phyloP scores from a whole-genome alignment of 148 eudicot genomes.

The Dysphania ambrosioides region DNA sequence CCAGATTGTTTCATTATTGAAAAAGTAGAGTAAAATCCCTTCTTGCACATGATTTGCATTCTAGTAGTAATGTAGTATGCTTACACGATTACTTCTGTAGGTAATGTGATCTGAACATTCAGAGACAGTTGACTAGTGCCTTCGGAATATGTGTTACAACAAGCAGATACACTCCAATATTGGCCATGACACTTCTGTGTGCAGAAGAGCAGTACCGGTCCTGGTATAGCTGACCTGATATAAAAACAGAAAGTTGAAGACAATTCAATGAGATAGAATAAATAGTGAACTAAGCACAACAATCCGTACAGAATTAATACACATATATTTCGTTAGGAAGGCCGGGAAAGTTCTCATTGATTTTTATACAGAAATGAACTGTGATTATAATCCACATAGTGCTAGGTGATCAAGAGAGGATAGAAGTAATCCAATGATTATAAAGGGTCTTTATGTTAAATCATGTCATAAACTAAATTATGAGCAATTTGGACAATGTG shows the following conservation, averaged over 20 bases:
- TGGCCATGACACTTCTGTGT: neutral
- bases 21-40: too few species aligned
- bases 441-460: neutral
- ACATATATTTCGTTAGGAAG: too few species aligned
- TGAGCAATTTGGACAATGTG: neutral
- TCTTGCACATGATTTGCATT: too few species aligned
- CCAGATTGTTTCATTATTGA: too few species aligned
- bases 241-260: neutral
- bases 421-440: neutral
- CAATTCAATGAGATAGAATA: neutral
- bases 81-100: too few species aligned
- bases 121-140: neutral
- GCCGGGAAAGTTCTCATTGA: too few species aligned
- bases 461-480: neutral
- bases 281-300: too few species aligned
- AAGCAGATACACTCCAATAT: neutral
- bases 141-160: neutral
- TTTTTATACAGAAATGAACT: too few species aligned
- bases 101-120: neutral
- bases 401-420: too few species aligned
- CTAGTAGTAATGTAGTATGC: too few species aligned
- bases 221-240: neutral
- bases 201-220: neutral
- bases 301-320: too few species aligned
- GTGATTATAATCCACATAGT: too few species aligned